A percentile compares a stretch with the other conserved stretches of the same genome.
phyloP scores from a whole-genome alignment of 768 basidiomycete species.

The Russula brevipes region DNA sequence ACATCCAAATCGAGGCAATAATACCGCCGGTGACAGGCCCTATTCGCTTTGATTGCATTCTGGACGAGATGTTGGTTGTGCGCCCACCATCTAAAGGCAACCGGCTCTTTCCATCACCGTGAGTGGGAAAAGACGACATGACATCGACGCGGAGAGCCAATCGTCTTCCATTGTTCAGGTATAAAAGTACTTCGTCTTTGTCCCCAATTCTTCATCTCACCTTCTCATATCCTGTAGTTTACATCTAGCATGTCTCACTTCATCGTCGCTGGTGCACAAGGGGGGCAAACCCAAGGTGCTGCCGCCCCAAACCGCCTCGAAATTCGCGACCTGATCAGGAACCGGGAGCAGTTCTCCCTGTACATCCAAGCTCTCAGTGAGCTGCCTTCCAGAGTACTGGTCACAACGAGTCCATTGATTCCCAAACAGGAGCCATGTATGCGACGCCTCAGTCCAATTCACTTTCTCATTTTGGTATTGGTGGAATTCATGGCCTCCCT shows the following conservation, averaged over 20 bases:
- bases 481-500: constrained; percentile 51
- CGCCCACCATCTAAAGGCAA: no score
- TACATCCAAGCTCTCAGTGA: constrained; percentile 48
- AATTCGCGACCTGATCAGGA: constrained; percentile 31
- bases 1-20: not conserved
- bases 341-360: constrained; percentile 44
- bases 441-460: constrained; percentile 31
- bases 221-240: not conserved
- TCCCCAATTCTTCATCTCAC: not conserved
- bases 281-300: constrained; percentile 12
- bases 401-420: not conserved
- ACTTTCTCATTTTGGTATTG: constrained; percentile 42
- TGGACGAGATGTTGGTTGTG: no score
- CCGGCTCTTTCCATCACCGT: no score
- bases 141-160: no score
- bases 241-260: constrained; percentile 18
- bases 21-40: not conserved
- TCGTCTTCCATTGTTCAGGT: not conserved
- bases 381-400: constrained; percentile 21
- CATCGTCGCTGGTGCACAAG: constrained; percentile 16
- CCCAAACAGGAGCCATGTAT: constrained; percentile 32
- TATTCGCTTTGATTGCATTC: not conserved
- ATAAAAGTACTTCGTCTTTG: constrained; percentile 3
- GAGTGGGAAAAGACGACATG: no score
- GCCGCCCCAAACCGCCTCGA: constrained; percentile 23